A percentile compares a stretch with the other conserved stretches of the same genome.
phyloP scores from a whole-genome alignment of 2,329 filamentous ascomycete genomes.

The Penicillium sp. region DNA sequence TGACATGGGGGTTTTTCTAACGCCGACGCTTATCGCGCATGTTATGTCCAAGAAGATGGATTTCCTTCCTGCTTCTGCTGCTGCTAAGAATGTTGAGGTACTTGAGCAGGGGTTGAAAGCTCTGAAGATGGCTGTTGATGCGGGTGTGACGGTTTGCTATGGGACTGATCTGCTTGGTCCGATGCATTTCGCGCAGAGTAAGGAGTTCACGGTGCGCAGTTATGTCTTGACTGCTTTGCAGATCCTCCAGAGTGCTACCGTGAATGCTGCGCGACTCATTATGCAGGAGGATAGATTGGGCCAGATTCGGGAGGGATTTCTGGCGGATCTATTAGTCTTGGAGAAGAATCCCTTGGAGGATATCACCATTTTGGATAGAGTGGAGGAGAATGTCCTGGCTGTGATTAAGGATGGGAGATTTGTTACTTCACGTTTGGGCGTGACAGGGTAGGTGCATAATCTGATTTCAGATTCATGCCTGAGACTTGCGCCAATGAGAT shows the following conservation, averaged over 20 bases:
- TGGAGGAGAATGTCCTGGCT: slow-evolving; percentile 47
- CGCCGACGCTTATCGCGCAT: slow-evolving; percentile 54
- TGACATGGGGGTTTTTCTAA: slow-evolving; percentile 48
- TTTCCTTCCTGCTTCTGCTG: slow-evolving; percentile 34
- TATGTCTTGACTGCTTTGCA: slow-evolving; percentile 43
- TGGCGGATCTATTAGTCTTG: slow-evolving; percentile 54
- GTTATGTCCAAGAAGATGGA: slow-evolving; percentile 45
- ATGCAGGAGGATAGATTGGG: slow-evolving; percentile 48
- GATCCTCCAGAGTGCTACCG: slow-evolving; percentile 51
- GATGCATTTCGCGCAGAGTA: slow-evolving; percentile 48
- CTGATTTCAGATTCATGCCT: no score
- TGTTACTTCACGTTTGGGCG: slow-evolving; percentile 4
- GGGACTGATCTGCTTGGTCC: slow-evolving; percentile 55
- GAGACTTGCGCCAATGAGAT: background rate
- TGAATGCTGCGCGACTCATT: slow-evolving; percentile 52
- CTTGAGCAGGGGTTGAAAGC: slow-evolving; percentile 47
- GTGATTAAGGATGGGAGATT: slow-evolving; percentile 57
- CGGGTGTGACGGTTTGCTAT: slow-evolving; percentile 55
- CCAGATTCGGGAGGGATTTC: slow-evolving; percentile 49
- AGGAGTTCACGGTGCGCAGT: slow-evolving; percentile 49
- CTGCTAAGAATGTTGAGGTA: slow-evolving; percentile 52
- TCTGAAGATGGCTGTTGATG: slow-evolving; percentile 49
- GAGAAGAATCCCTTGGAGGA: slow-evolving; percentile 55
- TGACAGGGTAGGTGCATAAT: background rate
- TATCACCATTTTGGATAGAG: slow-evolving; percentile 49